Base-by-base conservation (phyloP, 139 green algal genomes). In the Yamagishiella unicocca region DNA sequence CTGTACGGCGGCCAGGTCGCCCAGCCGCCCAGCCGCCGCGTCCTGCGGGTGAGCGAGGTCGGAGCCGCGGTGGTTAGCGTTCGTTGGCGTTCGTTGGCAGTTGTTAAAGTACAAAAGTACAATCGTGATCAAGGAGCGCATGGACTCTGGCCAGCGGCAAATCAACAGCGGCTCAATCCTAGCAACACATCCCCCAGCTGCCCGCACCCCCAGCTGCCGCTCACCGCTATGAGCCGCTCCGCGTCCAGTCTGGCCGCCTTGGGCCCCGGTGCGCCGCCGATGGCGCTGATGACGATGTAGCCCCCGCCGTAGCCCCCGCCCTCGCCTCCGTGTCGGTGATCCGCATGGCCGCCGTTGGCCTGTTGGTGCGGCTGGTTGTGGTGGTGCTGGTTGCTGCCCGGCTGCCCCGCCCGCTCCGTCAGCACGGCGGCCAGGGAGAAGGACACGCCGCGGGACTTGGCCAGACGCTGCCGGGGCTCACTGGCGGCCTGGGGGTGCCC, bases 151-250 rank as follows among this genome's bases (percentile, higher is more conserved):
- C 9, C 6, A 42, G 64, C 19, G 64, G 29, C n/a, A 6, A 22
- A 29, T 67, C 58, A n/a, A n/a, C 8, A 50, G 12, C 6, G 35
- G 67, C 29, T 53, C 5, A 5, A 12, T 31, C 8, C 67, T 6
- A 8, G 8, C 67, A 46, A 12, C 67, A 7, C 7, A 2, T 7
- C 37, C 67, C 25, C 42, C 72, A 53, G 17, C 17, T 42, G 9
- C 7, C 42, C 5, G 8, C 1, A 42, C 4, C 3, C n/a, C 9
- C 25, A 40, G 7, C 27, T 25, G 24, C 22, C 12, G 38, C 45
- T 25, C 10, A 83, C 76, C 76, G 54, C 12, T 22, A 83, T 27
- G 9, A 83, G 76, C 3, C 76, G 76, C 17, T 55, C 54, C 35
- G 24, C 76, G 0, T 83, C 76, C 35, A 83, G 50, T 24, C 37